phyloP scores from a whole-genome alignment of 148 eudicot genomes.

The Amaranthus hypochondriacus region DNA sequence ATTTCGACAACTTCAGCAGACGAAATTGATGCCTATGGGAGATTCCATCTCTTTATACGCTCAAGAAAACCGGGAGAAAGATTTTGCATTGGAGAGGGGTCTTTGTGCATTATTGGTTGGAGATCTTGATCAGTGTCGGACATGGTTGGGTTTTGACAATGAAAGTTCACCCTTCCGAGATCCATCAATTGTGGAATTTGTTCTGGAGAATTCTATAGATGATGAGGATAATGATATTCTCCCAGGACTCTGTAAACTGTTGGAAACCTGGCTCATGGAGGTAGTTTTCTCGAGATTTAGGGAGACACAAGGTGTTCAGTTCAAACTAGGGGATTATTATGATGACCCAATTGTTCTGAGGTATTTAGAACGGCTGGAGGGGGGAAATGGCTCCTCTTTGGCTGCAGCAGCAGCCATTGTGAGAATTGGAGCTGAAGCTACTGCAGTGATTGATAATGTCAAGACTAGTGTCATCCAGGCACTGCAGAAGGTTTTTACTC shows the following conservation, averaged over 20 bases:
- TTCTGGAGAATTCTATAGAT: conserved; percentile 68
- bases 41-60: conserved; percentile 40
- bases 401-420: conserved; percentile 98
- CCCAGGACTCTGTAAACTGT: conserved; percentile 87
- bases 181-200: conserved; percentile 67
- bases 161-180: conserved; percentile 75
- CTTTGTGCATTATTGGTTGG: conserved; percentile 96
- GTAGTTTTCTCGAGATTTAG: conserved; percentile 93
- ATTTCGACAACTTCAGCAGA: conserved; percentile 91
- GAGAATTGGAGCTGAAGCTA: conserved; percentile 87
- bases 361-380: conserved; percentile 78
- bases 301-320: conserved; percentile 61
- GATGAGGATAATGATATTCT: conserved; percentile 70
- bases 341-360: conserved; percentile 90
- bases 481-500: conserved; percentile 79
- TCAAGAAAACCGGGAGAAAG: conserved; percentile 56
- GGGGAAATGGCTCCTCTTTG: conserved; percentile 73
- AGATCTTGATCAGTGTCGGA: conserved; percentile 85
- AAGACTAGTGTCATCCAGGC: conserved; percentile 74
- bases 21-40: conserved; percentile 46
- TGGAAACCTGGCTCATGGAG: conserved; percentile 97
- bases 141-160: conserved; percentile 86
- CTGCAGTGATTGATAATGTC: conserved; percentile 86
- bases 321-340: conserved; percentile 91
- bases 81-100: conserved; percentile 90